These are phyloP conservation scores for Santalum album DNA, from an alignment of 164 flowering plant species.

Conservation along the genomic window DNA sequence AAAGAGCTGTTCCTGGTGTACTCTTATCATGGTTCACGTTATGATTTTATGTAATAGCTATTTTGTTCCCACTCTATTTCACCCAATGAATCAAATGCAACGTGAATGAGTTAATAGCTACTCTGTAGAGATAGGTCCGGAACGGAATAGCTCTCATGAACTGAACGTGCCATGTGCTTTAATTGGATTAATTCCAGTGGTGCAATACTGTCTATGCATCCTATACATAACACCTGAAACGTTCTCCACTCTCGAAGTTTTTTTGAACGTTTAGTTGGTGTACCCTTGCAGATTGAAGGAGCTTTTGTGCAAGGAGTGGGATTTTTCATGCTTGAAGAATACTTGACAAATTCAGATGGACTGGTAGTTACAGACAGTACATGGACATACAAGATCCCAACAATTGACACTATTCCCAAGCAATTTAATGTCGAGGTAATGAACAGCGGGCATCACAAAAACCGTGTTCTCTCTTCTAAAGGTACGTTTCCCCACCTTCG, in stretches of 20 bases:
- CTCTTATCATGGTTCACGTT: no score
- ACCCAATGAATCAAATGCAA: no score
- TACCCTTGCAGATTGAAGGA: constrained; percentile 61
- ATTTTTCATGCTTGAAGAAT: constrained; percentile 82
- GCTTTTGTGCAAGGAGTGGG: constrained; percentile 94
- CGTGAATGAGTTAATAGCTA: no score
- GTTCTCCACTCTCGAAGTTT: not conserved
- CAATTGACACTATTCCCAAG: constrained; percentile 73
- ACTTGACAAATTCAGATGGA: constrained; percentile 52
- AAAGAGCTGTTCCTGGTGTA: no score
- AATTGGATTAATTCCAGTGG: no score
- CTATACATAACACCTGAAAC: no score
- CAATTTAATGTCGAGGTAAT: constrained; percentile 71
- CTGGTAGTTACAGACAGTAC: constrained; percentile 55
- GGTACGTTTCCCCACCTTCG: constrained; percentile 26
- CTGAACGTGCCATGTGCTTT: no score
- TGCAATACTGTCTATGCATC: no score
- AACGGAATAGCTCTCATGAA: no score
- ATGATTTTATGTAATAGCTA: no score
- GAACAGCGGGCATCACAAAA: constrained; percentile 66
- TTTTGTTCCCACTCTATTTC: no score
- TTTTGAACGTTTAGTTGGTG: not conserved
- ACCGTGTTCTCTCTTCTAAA: constrained; percentile 85
- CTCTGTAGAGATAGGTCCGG: no score
- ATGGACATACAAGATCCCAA: constrained; percentile 91